Evolutionary conservation across 75 land plant species (phyloP).

Genomic region (Picea glauca): DNA sequence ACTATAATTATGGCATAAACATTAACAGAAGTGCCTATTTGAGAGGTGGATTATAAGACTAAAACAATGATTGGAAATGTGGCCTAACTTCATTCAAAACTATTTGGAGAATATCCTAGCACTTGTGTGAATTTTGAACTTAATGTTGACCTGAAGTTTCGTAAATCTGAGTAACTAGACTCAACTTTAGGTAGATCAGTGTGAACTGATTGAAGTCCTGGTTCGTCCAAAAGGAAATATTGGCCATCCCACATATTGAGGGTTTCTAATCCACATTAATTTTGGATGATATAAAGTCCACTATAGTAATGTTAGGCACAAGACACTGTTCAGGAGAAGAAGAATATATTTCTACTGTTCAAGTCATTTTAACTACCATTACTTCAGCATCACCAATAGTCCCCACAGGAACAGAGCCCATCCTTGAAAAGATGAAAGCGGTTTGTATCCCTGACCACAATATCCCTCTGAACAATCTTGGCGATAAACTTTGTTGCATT

Average conservation of each 20-base stretch:
- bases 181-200: not conserved
- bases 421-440: constrained; percentile 25
- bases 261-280: too few species aligned
- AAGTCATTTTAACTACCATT: not conserved
- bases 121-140: not conserved
- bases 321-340: not conserved
- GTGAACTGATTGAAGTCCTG: too few species aligned
- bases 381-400: constrained; percentile 5
- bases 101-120: not conserved
- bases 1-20: too few species aligned
- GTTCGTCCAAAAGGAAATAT: too few species aligned
- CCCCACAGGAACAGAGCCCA: constrained; percentile 30
- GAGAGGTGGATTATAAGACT: not conserved
- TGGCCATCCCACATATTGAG: too few species aligned
- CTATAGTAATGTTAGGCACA: too few species aligned
- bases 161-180: not conserved
- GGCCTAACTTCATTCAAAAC: not conserved
- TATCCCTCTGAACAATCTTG: constrained; percentile 11
- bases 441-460: constrained; percentile 21
- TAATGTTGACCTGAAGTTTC: not conserved
- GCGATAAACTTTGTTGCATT: constrained; percentile 21
- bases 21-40: not conserved
- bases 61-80: not conserved
- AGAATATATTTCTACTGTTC: not conserved
- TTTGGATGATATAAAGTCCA: too few species aligned